Evolutionary conservation across 129 eudicot genomes (phyloP).

Genomic region (Ambrosia trifida): DNA sequence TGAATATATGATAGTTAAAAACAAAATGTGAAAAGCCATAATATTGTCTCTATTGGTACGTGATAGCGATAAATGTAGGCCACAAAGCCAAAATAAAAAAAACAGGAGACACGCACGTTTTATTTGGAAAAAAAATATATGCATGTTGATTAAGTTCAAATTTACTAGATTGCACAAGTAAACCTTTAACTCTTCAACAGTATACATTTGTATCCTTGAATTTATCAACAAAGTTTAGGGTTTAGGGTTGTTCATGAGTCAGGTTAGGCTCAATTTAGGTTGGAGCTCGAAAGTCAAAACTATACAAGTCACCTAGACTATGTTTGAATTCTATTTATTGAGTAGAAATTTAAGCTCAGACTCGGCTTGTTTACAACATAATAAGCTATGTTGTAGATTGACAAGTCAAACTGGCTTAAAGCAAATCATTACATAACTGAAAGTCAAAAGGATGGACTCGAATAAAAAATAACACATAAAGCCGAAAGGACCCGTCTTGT

Average conservation of each 20-base stretch:
- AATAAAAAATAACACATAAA: no score
- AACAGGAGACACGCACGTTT: not conserved
- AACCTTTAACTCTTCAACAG: not conserved
- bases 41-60: not conserved
- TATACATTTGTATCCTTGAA: not conserved
- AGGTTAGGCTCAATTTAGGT: not conserved
- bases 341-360: not conserved
- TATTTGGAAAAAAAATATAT: not conserved
- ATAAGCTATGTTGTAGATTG: no score
- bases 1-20: not conserved
- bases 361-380: not conserved
- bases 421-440: no score
- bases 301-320: not conserved
- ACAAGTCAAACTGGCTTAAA: no score
- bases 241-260: no score
- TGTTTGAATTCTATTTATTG: not conserved
- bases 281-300: not conserved
- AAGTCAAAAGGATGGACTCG: no score
- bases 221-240: no score
- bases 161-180: not conserved
- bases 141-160: not conserved
- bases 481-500: no score
- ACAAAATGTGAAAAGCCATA: not conserved
- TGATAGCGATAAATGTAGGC: slow-evolving; percentile 14
- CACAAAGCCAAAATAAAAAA: not conserved